Evolutionary conservation across 495 filamentous ascomycete species (phyloP).

Genomic region (Geoglossum glabrum): DNA sequence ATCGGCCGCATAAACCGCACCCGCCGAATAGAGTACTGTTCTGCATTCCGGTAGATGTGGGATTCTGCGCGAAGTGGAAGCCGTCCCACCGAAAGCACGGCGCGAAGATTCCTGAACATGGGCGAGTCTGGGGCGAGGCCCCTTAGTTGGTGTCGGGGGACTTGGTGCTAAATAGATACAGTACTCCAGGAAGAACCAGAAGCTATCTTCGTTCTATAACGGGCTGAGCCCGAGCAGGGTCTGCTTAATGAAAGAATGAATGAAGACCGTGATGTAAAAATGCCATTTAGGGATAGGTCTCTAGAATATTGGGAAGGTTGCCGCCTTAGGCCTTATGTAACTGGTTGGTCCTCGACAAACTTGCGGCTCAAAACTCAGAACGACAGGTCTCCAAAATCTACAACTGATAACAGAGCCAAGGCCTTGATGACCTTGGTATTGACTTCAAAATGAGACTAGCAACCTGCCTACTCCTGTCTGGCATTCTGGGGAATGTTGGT

Average conservation of each 20-base stretch:
- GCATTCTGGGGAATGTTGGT: neutral
- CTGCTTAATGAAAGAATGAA: too few relatives aligned
- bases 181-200: neutral
- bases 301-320: neutral
- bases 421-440: neutral
- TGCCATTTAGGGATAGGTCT: neutral
- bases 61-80: slow-evolving; percentile 4
- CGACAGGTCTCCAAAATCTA: neutral
- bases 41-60: neutral
- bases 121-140: slow-evolving; percentile 4
- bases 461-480: neutral
- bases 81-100: slow-evolving; percentile 7
- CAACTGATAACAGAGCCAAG: neutral
- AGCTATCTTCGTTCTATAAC: too few relatives aligned
- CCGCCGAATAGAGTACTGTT: slow-evolving; percentile 2
- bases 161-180: neutral
- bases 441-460: neutral
- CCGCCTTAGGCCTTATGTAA: neutral
- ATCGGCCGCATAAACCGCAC: slow-evolving; percentile 6
- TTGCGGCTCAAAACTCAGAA: slow-evolving; percentile 1
- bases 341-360: neutral
- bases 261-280: neutral
- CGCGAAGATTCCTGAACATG: slow-evolving; percentile 14
- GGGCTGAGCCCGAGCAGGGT: too few relatives aligned
- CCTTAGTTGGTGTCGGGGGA: neutral